phyloP scores from a whole-genome alignment of 345 rosid species.

The Eutrema heterophyllum region DNA sequence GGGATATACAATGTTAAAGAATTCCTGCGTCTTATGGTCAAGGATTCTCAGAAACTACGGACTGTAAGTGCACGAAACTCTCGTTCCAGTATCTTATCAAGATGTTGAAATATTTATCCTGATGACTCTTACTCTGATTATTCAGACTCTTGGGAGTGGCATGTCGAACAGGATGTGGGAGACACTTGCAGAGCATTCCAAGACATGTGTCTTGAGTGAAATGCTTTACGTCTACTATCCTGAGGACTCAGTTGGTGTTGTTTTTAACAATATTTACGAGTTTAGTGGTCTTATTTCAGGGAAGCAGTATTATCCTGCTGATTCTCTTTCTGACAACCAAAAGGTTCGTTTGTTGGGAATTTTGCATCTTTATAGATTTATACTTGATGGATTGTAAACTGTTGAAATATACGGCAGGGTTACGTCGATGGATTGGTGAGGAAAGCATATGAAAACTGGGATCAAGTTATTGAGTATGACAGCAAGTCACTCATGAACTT shows the following conservation, averaged over 20 bases:
- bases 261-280: constrained; percentile 77
- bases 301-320: constrained; percentile 60
- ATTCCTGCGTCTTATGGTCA: constrained; percentile 73
- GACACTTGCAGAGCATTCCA: constrained; percentile 86
- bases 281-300: constrained; percentile 71
- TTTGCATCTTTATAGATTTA: neutral
- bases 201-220: constrained; percentile 77
- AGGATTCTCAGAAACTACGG: constrained; percentile 73
- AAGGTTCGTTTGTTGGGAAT: constrained; percentile 47
- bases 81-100: neutral
- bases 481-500: constrained; percentile 62
- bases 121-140: constrained; percentile 16
- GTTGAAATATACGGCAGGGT: constrained; percentile 38
- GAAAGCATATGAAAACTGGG: constrained; percentile 99
- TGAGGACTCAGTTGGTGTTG: constrained; percentile 63
- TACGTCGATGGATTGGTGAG: constrained; percentile 79
- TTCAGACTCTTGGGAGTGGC: constrained; percentile 97
- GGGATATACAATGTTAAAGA: constrained; percentile 86
- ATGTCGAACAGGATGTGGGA: constrained; percentile 99
- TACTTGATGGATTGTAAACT: neutral
- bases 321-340: constrained; percentile 77
- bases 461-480: constrained; percentile 80
- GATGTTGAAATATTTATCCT: neutral
- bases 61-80: constrained; percentile 47
- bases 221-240: constrained; percentile 81